A percentile compares a stretch with the other conserved stretches of the same genome.
These are phyloP conservation scores for Naganishia vaughanmartiniae DNA, from an alignment of 768 basidiomycete genomes.

Conservation along the genomic window DNA sequence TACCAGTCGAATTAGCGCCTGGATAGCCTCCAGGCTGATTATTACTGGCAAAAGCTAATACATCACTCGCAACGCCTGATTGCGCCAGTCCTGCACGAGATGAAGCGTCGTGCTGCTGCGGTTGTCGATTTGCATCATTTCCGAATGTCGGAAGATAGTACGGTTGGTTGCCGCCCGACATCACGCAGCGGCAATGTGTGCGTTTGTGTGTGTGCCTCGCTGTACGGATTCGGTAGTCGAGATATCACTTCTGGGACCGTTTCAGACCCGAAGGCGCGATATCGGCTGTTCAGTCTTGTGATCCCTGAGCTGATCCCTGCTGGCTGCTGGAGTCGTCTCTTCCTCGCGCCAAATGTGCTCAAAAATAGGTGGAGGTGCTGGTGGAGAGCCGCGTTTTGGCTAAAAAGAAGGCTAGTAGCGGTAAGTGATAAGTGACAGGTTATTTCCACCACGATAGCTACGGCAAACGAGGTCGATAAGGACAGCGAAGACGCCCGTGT, in stretches of 20 bases:
- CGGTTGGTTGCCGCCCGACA: conserved; percentile 7
- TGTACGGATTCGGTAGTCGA: not conserved
- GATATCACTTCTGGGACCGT: too few relatives aligned
- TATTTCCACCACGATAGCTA: too few relatives aligned
- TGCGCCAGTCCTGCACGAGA: not conserved
- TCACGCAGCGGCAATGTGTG: not conserved
- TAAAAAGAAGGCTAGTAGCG: not conserved
- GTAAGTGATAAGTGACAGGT: too few relatives aligned
- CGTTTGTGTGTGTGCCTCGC: not conserved
- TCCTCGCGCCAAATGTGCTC: not conserved
- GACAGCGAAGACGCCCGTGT: too few relatives aligned
- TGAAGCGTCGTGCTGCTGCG: not conserved
- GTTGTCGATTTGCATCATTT: conserved; percentile 11
- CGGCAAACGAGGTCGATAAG: too few relatives aligned
- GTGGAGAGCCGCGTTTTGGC: conserved; percentile 14
- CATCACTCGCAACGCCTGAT: not conserved
- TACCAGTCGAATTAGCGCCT: not conserved
- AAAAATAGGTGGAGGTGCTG: not conserved
- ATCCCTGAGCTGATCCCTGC: not conserved
- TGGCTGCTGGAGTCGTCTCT: not conserved
- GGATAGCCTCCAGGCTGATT: not conserved
- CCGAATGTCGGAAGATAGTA: conserved; percentile 8
- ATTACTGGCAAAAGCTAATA: not conserved
- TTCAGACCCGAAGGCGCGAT: not conserved
- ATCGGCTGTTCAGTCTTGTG: too few relatives aligned